Conservation (phyloP, 1,284 basidiomycete genomes). For the Naganishia sp. region DNA sequence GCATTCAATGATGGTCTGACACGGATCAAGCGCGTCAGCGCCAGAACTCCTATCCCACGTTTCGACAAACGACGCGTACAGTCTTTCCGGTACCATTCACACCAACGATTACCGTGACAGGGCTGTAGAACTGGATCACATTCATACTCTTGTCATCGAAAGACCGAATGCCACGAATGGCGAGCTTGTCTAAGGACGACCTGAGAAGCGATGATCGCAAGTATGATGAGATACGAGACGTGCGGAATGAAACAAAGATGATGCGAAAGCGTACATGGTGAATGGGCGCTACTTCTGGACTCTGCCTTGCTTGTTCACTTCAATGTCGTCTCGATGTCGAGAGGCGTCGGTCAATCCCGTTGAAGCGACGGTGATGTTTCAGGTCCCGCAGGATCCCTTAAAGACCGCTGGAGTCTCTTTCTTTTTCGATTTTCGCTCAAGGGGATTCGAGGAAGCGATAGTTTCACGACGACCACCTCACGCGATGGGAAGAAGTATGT, state of each 20-base stretch:
- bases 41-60: background rate
- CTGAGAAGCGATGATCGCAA: slow-evolving; percentile 54
- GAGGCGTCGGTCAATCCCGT: background rate
- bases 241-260: background rate
- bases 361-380: background rate
- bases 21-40: background rate
- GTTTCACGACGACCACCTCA: no score
- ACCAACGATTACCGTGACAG: slow-evolving; percentile 97
- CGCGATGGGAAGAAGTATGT: no score
- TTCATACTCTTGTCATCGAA: slow-evolving; percentile 93
- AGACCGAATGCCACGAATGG: slow-evolving; percentile 70
- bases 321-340: no score
- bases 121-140: slow-evolving; percentile 95
- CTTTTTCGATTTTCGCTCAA: no score
- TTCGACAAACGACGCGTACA: slow-evolving; percentile 46
- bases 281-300: background rate
- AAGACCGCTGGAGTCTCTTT: no score
- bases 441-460: no score
- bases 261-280: background rate
- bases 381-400: no score
- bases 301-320: background rate
- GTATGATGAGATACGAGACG: background rate
- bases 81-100: slow-evolving; percentile 99
- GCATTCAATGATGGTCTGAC: slow-evolving; percentile 91
- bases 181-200: slow-evolving; percentile 84